Percentiles rank a stretch among this genome's conserved stretches.
Conservation (phyloP, 2,329 filamentous ascomycete species). For the Pseudovirgaria hyperparasitica region DNA sequence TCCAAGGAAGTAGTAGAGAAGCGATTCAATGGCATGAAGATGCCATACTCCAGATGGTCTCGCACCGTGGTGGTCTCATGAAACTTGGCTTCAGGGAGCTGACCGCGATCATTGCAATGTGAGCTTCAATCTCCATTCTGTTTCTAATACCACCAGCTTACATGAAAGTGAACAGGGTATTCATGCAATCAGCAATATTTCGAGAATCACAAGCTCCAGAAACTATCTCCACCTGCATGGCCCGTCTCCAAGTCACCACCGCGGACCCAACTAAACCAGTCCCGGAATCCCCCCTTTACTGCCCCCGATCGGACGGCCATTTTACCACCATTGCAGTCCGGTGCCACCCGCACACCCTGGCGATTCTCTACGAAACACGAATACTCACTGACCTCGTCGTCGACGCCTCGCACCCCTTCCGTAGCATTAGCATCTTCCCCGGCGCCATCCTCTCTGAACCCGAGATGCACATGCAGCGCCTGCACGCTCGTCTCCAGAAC, state of each 20-base stretch:
- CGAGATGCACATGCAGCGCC: neutral
- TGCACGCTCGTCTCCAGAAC: conserved; percentile 8
- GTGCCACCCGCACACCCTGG: conserved; percentile 8
- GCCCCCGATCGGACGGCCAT: conserved; percentile 9
- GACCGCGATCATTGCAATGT: conserved; percentile 12
- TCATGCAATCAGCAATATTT: conserved; percentile 19
- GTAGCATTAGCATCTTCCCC: conserved; percentile 9
- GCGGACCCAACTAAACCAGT: conserved; percentile 11
- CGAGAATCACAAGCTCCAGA: conserved; percentile 11
- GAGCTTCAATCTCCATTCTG: conserved; percentile 1
- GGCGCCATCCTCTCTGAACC: conserved; percentile 8
- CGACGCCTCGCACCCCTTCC: conserved; percentile 4
- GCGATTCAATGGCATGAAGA: conserved; percentile 14
- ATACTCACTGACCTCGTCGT: conserved; percentile 19
- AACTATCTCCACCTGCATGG: too few species aligned
- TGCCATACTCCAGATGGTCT: conserved; percentile 19
- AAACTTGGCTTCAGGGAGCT: conserved; percentile 18
- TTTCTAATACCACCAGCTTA: neutral
- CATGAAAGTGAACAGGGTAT: conserved; percentile 16
- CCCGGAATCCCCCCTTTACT: conserved; percentile 24
- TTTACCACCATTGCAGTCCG: conserved; percentile 14
- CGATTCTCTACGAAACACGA: conserved; percentile 15
- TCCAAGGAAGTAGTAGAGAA: conserved; percentile 13
- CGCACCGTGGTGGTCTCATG: conserved; percentile 19
- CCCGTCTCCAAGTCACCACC: conserved; percentile 5